A percentile compares a stretch with the other conserved stretches of the same genome.
Evolutionary conservation across 129 eudicot genomes (phyloP).

Genomic region (Flaveria ramosissima): DNA sequence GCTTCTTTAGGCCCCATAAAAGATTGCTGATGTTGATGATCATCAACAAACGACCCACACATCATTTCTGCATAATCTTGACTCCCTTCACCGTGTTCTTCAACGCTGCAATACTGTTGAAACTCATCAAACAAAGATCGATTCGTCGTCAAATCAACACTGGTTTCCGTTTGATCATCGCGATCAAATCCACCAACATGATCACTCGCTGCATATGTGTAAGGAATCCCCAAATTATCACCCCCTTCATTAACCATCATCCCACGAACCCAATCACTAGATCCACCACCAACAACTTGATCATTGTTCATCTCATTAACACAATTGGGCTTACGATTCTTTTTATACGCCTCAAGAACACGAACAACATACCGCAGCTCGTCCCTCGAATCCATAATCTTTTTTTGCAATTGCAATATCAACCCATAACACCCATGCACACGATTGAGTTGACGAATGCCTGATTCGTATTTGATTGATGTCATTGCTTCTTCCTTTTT

Average conservation of each 20-base stretch:
- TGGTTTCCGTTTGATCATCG: not conserved
- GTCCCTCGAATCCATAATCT: constrained; percentile 10
- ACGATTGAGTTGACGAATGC: constrained; percentile 47
- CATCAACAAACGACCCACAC: constrained; percentile 30
- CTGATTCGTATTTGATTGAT: constrained; percentile 63
- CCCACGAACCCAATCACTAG: not conserved
- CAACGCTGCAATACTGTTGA: constrained; percentile 10
- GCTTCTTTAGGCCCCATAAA: constrained; percentile 12
- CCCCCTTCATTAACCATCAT: constrained; percentile 16
- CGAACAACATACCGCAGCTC: constrained; percentile 36
- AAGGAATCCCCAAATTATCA: constrained; percentile 22
- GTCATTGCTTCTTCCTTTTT: constrained; percentile 65
- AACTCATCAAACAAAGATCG: constrained; percentile 23
- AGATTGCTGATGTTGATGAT: constrained; percentile 40
- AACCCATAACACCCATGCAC: constrained; percentile 53
- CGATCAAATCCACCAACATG: not conserved
- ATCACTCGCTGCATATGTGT: constrained; percentile 5
- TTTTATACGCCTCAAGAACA: constrained; percentile 29
- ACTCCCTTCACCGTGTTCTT: constrained; percentile 5
- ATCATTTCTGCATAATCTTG: constrained; percentile 30
- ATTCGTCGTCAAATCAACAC: not conserved
- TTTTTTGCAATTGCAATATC: constrained; percentile 24
- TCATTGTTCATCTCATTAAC: not conserved
- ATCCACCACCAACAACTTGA: constrained; percentile 20
- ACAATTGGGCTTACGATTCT: constrained; percentile 2